Percentiles rank a stretch among this genome's conserved stretches.
Evolutionary conservation across 2,329 filamentous ascomycete species (phyloP).

Genomic region (Colletotrichum destructivum): DNA sequence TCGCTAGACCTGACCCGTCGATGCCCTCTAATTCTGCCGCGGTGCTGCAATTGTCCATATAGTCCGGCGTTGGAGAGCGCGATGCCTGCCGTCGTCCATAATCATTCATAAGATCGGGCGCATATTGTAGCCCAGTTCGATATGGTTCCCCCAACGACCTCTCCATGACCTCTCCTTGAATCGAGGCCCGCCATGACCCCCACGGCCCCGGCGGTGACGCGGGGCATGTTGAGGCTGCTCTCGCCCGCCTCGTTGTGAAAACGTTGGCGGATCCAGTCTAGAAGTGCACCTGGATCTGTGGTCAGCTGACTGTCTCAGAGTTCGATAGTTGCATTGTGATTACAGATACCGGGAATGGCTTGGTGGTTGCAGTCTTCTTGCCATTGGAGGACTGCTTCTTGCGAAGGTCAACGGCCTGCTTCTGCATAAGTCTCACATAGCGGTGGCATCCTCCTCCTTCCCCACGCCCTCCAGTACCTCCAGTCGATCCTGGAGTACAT

Average conservation of each 20-base stretch:
- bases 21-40: constrained; percentile 49
- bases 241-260: constrained; percentile 57
- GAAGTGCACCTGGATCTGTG: constrained; percentile 48
- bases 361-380: not conserved
- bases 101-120: constrained; percentile 53
- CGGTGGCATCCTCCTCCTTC: constrained; percentile 36
- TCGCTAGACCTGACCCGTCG: constrained; percentile 39
- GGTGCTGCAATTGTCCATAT: constrained; percentile 47
- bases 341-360: too few species aligned
- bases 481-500: constrained; percentile 51
- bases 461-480: constrained; percentile 49
- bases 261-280: constrained; percentile 56
- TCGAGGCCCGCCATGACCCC: constrained; percentile 51
- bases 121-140: constrained; percentile 44
- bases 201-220: constrained; percentile 50
- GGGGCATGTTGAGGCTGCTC: constrained; percentile 50
- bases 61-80: constrained; percentile 43
- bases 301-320: not conserved
- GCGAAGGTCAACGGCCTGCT: constrained; percentile 50
- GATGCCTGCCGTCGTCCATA: constrained; percentile 52
- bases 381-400: constrained; percentile 45
- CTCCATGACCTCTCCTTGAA: constrained; percentile 51
- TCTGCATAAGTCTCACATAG: constrained; percentile 38
- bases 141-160: constrained; percentile 41
- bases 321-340: too few species aligned